A percentile compares a stretch with the other conserved stretches of the same genome.
phyloP scores from a whole-genome alignment of 805 yeast species.

The Babjeviella inositovora region DNA sequence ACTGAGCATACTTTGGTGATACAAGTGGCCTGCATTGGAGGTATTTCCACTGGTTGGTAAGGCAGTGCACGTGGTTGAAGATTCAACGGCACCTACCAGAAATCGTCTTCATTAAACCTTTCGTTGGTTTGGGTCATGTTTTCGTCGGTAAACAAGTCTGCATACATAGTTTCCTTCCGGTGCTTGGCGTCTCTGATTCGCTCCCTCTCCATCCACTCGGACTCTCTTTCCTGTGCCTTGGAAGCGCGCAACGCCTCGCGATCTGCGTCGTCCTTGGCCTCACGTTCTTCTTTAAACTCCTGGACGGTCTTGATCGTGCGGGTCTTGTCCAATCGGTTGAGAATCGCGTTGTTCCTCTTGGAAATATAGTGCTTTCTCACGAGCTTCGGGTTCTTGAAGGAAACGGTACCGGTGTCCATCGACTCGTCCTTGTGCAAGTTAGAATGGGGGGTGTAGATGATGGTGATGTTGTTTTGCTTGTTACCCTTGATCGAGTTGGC shows the following conservation, averaged over 20 bases:
- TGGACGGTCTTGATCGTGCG: constrained; percentile 36
- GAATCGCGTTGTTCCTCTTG: constrained; percentile 36
- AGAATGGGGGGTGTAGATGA: constrained; percentile 61
- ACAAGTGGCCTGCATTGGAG: no score
- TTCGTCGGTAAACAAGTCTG: constrained; percentile 30
- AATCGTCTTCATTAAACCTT: constrained; percentile 38
- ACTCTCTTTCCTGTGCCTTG: no score
- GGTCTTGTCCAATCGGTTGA: constrained; percentile 53
- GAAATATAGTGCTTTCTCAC: constrained; percentile 37
- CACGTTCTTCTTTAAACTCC: constrained; percentile 25
- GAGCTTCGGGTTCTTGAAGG: constrained; percentile 42
- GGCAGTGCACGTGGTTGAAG: no score
- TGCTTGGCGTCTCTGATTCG: constrained; percentile 20
- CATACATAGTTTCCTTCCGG: constrained; percentile 22
- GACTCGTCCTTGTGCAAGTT: constrained; percentile 50
- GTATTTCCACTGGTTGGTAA: no score
- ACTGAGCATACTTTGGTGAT: no score
- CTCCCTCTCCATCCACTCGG: constrained; percentile 16
- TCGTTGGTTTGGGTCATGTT: constrained; percentile 23
- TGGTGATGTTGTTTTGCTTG: constrained; percentile 47
- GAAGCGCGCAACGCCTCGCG: no score
- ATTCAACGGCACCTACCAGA: constrained; percentile 17
- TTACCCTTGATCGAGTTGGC: constrained; percentile 67
- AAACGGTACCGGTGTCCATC: constrained; percentile 71
- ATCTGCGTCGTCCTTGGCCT: constrained; percentile 11